phyloP scores from a whole-genome alignment of 805 yeast species.

The Komagataella pastoris region DNA sequence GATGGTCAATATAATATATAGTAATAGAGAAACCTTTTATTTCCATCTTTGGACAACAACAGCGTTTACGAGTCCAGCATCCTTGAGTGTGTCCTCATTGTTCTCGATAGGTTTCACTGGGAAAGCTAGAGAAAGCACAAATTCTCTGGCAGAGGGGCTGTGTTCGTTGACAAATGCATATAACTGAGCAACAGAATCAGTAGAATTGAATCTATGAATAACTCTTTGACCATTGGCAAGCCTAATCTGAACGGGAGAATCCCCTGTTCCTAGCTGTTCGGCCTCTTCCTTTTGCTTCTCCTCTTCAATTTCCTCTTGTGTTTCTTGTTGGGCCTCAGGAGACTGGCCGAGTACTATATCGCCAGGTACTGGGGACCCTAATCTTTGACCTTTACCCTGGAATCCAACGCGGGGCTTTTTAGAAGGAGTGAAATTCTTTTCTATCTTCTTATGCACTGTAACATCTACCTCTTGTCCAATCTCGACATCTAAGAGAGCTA shows the following conservation, averaged over 20 bases:
- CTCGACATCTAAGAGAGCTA: slow-evolving; percentile 66
- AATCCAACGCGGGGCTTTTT: slow-evolving; percentile 50
- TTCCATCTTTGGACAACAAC: slow-evolving; percentile 88
- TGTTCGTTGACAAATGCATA: slow-evolving; percentile 50
- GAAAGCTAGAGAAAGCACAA: slow-evolving; percentile 64
- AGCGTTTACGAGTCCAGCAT: slow-evolving; percentile 67
- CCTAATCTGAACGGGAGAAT: slow-evolving; percentile 68
- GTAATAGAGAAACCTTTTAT: slow-evolving; percentile 8
- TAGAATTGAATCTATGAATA: slow-evolving; percentile 47
- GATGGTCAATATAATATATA: background rate
- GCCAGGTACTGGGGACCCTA: slow-evolving; percentile 85
- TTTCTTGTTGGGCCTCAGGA: slow-evolving; percentile 6
- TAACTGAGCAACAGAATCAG: slow-evolving; percentile 50
- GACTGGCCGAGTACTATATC: slow-evolving; percentile 22
- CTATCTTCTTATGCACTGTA: slow-evolving; percentile 64
- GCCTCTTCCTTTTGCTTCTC: slow-evolving; percentile 10
- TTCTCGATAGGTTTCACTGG: slow-evolving; percentile 68
- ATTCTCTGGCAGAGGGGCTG: slow-evolving; percentile 24
- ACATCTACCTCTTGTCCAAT: slow-evolving; percentile 93
- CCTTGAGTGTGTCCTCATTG: slow-evolving; percentile 41
- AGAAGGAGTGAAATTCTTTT: slow-evolving; percentile 59
- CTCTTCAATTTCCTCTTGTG: slow-evolving; percentile 6
- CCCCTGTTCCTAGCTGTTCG: slow-evolving; percentile 31
- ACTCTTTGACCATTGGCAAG: slow-evolving; percentile 70
- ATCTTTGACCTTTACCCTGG: slow-evolving; percentile 66